These are phyloP conservation scores for Amanita polypyramis DNA, from an alignment of 768 basidiomycete genomes.

Conservation along the genomic window DNA sequence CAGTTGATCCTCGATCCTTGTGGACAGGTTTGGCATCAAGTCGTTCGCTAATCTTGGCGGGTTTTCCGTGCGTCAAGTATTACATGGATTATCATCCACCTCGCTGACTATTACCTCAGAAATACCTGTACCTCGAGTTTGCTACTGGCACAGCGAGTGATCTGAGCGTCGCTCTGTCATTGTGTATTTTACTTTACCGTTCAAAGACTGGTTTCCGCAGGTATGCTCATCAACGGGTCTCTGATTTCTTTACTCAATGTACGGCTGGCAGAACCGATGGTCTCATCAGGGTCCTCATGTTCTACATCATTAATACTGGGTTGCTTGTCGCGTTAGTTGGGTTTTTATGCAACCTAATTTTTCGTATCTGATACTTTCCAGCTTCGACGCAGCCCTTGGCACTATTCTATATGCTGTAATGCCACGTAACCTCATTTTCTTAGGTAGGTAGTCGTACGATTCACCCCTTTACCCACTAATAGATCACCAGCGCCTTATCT, in stretches of 20 bases:
- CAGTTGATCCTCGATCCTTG: background rate
- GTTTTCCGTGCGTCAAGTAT: conserved; percentile 24
- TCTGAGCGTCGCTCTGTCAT: conserved; percentile 34
- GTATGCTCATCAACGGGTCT: conserved; percentile 17
- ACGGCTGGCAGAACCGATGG: conserved; percentile 34
- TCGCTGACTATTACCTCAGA: conserved; percentile 23
- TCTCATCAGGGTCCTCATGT: conserved; percentile 34
- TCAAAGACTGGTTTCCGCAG: conserved; percentile 42
- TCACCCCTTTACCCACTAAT: background rate
- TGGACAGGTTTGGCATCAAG: conserved; percentile 26
- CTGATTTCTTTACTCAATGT: background rate
- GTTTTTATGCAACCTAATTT: background rate
- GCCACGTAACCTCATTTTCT: conserved; percentile 45
- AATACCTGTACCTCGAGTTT: conserved; percentile 42
- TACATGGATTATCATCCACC: background rate
- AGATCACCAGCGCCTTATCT: conserved; percentile 32
- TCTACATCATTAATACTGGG: conserved; percentile 48
- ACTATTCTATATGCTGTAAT: conserved; percentile 37
- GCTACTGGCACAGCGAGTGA: conserved; percentile 39
- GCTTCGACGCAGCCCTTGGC: conserved; percentile 35
- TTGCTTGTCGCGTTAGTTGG: conserved; percentile 29
- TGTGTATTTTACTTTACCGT: conserved; percentile 36
- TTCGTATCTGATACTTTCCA: conserved; percentile 11
- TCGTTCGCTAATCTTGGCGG: conserved; percentile 27
- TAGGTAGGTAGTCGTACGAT: conserved; percentile 22